Percentiles rank a stretch among this genome's conserved stretches.
These are phyloP conservation scores for Lentinula boryana DNA, from an alignment of 768 basidiomycete species.

Conservation along the genomic window DNA sequence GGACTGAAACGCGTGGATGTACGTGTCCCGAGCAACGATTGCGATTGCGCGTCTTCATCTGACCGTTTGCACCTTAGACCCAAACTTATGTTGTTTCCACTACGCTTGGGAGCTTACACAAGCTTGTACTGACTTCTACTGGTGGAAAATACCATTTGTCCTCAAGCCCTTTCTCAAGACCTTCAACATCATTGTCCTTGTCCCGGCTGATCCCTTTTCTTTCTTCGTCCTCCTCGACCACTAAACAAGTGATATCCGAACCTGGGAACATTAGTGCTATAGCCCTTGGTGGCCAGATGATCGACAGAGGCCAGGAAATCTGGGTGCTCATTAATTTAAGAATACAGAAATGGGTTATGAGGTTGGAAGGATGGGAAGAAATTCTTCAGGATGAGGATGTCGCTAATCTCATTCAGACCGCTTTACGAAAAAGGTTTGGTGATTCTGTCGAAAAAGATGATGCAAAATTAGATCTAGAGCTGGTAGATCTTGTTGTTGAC, in stretches of 20 bases:
- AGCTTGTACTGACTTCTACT: slow-evolving; percentile 56
- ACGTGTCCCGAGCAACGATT: slow-evolving; percentile 18
- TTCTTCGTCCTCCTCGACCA: slow-evolving; percentile 33
- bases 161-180: slow-evolving; percentile 54
- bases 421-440: slow-evolving; percentile 38
- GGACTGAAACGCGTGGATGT: slow-evolving; percentile 64
- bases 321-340: slow-evolving; percentile 67
- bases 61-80: slow-evolving; percentile 27
- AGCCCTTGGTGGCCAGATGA: slow-evolving; percentile 38
- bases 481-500: slow-evolving; percentile 63
- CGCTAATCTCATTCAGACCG: slow-evolving; percentile 37
- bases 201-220: slow-evolving; percentile 37
- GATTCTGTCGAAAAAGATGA: slow-evolving; percentile 30
- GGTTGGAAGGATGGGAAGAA: slow-evolving; percentile 67
- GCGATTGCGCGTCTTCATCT: slow-evolving; percentile 4
- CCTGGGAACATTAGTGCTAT: slow-evolving; percentile 63
- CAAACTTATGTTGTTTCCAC: slow-evolving; percentile 69
- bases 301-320: slow-evolving; percentile 44
- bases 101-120: slow-evolving; percentile 59
- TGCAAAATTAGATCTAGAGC: slow-evolving; percentile 59
- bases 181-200: slow-evolving; percentile 37
- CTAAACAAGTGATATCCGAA: slow-evolving; percentile 33
- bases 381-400: slow-evolving; percentile 52
- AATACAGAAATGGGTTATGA: slow-evolving; percentile 68
- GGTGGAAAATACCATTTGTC: slow-evolving; percentile 64